phyloP scores from a whole-genome alignment of 2,329 filamentous ascomycete genomes.

The Cryoendolithus antarcticus region DNA sequence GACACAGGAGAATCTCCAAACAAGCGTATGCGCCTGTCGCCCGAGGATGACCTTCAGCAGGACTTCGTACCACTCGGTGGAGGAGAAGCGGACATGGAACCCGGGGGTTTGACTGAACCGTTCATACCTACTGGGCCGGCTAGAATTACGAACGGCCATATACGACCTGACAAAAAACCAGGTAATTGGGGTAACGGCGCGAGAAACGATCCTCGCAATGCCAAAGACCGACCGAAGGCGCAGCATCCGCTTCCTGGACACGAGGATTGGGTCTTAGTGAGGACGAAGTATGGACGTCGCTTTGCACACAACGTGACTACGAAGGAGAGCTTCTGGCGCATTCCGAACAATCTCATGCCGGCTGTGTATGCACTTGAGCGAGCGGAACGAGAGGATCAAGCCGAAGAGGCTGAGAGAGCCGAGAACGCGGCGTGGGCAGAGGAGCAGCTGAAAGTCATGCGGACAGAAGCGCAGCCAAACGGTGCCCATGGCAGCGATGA shows the following conservation, averaged over 20 bases:
- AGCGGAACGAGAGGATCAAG: conserved; percentile 49
- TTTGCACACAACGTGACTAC: conserved; percentile 85
- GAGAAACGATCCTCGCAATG: conserved; percentile 18
- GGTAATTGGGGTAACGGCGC: conserved; percentile 8
- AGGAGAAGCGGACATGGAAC: conserved; percentile 9
- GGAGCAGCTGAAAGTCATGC: conserved; percentile 19
- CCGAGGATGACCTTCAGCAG: conserved; percentile 2
- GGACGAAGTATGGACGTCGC: conserved; percentile 74
- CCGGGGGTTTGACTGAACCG: not conserved
- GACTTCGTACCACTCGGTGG: conserved; percentile 17
- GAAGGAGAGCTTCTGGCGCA: conserved; percentile 87
- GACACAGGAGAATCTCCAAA: not conserved
- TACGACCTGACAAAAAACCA: conserved; percentile 6
- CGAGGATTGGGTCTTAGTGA: conserved; percentile 83
- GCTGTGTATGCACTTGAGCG: conserved; percentile 56
- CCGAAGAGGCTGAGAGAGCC: conserved; percentile 41
- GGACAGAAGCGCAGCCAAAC: conserved; percentile 10
- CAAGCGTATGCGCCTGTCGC: not conserved
- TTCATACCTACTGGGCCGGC: conserved; percentile 7
- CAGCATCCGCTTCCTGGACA: conserved; percentile 68
- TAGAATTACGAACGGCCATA: conserved; percentile 1
- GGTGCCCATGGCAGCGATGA: conserved; percentile 11
- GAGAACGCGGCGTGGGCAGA: conserved; percentile 22
- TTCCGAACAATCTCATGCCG: conserved; percentile 74
- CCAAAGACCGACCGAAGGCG: conserved; percentile 64